Evolutionary conservation across 192 early-diverging fungal species (phyloP), one percentile per base, ranked within the genome.

Genomic region (Dissophora ornata): DNA sequence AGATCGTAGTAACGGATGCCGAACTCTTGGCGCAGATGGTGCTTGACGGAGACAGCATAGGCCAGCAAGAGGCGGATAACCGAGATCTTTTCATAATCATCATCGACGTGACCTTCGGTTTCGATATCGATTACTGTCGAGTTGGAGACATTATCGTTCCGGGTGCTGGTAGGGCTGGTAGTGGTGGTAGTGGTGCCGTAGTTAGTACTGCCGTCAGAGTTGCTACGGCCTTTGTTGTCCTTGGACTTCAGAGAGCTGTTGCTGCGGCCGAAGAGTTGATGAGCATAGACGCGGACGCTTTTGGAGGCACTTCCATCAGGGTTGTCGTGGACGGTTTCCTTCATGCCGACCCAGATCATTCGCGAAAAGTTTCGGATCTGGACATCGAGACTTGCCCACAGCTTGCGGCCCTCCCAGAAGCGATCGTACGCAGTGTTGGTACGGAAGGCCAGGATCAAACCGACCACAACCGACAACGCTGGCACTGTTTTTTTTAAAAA

Each of bases 381-480:
- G 29, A 87, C 85, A 58, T 86, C 84, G 38, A 95, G 62, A 29
- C 81, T 83, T 21, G 86, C 85, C 95, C 95, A 98, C 25, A 89
- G 67, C 65, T 90, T 87, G 36, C 96, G 88, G 15, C 93, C 96
- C 83, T 96, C 96, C 89, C 88, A 96, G 79, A 86, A 94, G 13
- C 91, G 77, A 29, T 83, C 87, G 69, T 90, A 89, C 18, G 90
- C 90, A 11, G 90, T 89, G 80, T 93, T 95, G 51, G 90, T 92
- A 46, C 94, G 87, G 77, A 96, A 96, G 26, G 90, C 92, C 5
- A 96, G 79, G 12, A 96, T 80, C 62, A 96, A 78, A 75, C 84
- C 86, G 13, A 89, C 70, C 1, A 89, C 86, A 25, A 88, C 85
- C 7, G 85, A 77, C 57, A 77, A 29, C 12, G 64, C 73, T 42